phyloP scores from a whole-genome alignment of 345 rosid genomes.

The Populus davidiana region DNA sequence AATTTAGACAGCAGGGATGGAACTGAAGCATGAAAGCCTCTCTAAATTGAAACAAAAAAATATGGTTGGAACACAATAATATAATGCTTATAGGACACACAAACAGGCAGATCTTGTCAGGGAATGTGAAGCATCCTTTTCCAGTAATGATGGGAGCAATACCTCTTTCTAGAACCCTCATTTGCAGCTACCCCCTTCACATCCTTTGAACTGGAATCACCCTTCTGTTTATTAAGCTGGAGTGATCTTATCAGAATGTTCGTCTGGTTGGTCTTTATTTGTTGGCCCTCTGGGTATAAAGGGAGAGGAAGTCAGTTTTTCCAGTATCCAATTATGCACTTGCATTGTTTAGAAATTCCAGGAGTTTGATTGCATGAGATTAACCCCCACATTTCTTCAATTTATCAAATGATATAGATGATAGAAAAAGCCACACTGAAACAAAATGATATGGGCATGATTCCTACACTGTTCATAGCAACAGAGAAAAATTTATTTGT shows the following conservation, averaged over 20 bases:
- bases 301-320: constrained; percentile 18
- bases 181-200: constrained; percentile 44
- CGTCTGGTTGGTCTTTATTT: constrained; percentile 80
- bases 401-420: not conserved
- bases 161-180: constrained; percentile 82
- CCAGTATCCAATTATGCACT: constrained; percentile 3
- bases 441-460: not conserved
- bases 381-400: not conserved
- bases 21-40: not conserved
- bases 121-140: constrained; percentile 5
- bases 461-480: not conserved
- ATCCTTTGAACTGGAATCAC: constrained; percentile 58
- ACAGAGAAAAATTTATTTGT: not conserved
- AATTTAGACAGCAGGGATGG: not conserved
- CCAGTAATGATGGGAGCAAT: constrained; percentile 9
- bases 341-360: not conserved
- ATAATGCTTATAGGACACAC: not conserved
- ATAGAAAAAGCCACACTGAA: not conserved
- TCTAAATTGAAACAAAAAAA: not conserved
- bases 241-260: constrained; percentile 92
- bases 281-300: constrained; percentile 58
- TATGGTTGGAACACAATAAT: not conserved
- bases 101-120: not conserved
- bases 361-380: not conserved
- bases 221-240: constrained; percentile 61